Conservation (phyloP, 1,284 basidiomycete species). For the Heterobasidion annosum region DNA sequence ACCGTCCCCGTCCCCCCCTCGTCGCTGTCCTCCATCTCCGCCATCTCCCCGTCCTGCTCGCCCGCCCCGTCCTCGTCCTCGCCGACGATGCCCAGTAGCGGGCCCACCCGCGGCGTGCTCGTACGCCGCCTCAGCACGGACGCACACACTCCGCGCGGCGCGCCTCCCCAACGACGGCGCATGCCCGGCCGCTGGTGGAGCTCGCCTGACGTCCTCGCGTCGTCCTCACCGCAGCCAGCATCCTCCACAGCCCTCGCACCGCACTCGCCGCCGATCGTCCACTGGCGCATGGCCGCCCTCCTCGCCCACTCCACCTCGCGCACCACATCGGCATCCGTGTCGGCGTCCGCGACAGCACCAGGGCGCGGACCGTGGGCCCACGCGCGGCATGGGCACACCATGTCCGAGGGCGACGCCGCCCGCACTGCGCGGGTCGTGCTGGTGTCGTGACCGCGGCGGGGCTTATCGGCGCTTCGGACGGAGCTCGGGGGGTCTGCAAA, state of each 20-base stretch:
- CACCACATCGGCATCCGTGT: no score
- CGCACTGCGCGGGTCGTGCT: no score
- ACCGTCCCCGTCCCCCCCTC: slow-evolving; percentile 34
- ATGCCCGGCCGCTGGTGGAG: slow-evolving; percentile 1
- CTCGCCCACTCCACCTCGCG: no score
- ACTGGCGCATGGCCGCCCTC: slow-evolving; percentile 4
- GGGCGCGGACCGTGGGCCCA: no score
- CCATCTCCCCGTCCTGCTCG: background rate
- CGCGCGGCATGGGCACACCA: no score
- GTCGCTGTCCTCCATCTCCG: background rate
- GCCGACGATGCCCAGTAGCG: no score
- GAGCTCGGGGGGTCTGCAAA: no score
- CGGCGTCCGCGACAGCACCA: no score
- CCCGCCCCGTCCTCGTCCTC: background rate
- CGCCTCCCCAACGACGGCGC: background rate
- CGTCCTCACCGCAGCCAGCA: background rate
- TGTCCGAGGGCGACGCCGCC: no score
- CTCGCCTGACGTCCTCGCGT: background rate
- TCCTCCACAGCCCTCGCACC: background rate
- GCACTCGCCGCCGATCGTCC: slow-evolving; percentile 4
- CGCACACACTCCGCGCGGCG: background rate
- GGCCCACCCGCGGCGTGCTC: background rate
- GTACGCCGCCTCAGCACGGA: background rate
- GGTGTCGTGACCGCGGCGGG: no score
- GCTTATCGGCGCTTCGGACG: no score